Evolutionary conservation across 176 grass and related monocot genomes (phyloP).

Genomic region (Musa itinerans): DNA sequence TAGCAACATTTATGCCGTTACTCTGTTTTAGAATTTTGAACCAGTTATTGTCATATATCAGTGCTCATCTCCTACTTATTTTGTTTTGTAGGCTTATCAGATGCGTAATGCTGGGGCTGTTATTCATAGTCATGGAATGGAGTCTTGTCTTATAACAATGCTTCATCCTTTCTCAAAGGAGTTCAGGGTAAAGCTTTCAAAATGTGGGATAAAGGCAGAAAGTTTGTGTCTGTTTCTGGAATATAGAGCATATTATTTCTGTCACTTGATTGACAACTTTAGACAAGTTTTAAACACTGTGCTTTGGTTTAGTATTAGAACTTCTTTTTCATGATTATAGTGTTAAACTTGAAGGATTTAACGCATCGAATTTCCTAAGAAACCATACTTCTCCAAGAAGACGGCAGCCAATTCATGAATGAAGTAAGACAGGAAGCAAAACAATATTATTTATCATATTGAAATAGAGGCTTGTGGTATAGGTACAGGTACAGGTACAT

Average conservation of each 20-base stretch:
- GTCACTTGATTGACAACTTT: background rate
- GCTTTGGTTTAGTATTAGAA: too few relatives aligned
- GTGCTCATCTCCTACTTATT: background rate
- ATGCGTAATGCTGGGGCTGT: conserved; percentile 93
- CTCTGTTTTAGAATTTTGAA: background rate
- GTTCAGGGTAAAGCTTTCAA: conserved; percentile 48
- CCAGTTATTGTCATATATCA: background rate
- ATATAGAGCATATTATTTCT: background rate
- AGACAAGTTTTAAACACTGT: too few relatives aligned
- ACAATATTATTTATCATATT: too few relatives aligned
- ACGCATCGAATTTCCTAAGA: too few relatives aligned
- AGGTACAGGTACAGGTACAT: too few relatives aligned
- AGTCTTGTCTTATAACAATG: conserved; percentile 86
- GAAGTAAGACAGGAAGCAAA: too few relatives aligned
- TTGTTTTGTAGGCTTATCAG: conserved; percentile 55
- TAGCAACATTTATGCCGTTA: background rate
- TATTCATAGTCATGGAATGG: conserved; percentile 98
- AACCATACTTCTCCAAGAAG: too few relatives aligned
- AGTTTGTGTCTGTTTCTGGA: background rate
- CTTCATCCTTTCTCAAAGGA: conserved; percentile 75
- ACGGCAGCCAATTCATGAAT: too few relatives aligned
- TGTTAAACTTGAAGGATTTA: too few relatives aligned
- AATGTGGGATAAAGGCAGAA: conserved; percentile 1
- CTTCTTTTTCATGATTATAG: too few relatives aligned
- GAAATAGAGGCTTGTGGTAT: too few relatives aligned